These are phyloP conservation scores for Diaporthe longicolla DNA, from an alignment of 2,329 filamentous ascomycete genomes.

Conservation along the genomic window DNA sequence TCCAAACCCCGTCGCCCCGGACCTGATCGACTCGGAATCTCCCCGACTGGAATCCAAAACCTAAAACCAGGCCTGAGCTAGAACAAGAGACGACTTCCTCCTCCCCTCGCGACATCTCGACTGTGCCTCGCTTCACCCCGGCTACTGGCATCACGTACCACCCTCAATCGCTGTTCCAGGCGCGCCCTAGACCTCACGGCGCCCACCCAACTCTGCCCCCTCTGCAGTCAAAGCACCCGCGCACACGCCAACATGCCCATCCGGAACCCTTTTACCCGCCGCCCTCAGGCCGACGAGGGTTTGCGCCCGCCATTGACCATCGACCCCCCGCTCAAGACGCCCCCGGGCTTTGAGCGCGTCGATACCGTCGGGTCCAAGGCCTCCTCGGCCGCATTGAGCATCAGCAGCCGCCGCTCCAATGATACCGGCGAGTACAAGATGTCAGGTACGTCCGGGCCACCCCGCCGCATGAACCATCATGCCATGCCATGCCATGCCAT, in stretches of 20 bases:
- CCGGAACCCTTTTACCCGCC: conserved; percentile 79
- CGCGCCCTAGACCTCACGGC: not conserved
- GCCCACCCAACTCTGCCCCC: not conserved
- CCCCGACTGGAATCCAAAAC: conserved; percentile 14
- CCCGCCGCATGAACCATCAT: conserved; percentile 25
- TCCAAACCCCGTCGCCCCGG: conserved; percentile 14
- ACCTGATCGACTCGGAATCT: conserved; percentile 28
- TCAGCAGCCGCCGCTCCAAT: conserved; percentile 67
- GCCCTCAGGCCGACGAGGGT: conserved; percentile 68
- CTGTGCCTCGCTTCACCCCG: conserved; percentile 3
- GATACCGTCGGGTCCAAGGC: conserved; percentile 74
- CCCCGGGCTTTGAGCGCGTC: conserved; percentile 70
- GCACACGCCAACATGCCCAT: conserved; percentile 71
- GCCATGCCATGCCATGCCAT: not conserved
- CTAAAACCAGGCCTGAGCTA: conserved; percentile 8
- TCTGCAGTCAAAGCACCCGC: conserved; percentile 29
- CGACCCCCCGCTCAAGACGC: conserved; percentile 56
- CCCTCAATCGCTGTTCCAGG: not conserved
- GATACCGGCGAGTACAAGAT: conserved; percentile 83
- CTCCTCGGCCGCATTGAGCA: conserved; percentile 73
- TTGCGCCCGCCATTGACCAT: conserved; percentile 55
- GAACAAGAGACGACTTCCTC: conserved; percentile 7
- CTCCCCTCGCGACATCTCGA: conserved; percentile 3
- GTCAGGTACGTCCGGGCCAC: conserved; percentile 73
- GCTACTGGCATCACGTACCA: conserved; percentile 2